These are phyloP conservation scores for Crassisporium funariophilum DNA, from an alignment of 768 basidiomycete species.

Conservation along the genomic window DNA sequence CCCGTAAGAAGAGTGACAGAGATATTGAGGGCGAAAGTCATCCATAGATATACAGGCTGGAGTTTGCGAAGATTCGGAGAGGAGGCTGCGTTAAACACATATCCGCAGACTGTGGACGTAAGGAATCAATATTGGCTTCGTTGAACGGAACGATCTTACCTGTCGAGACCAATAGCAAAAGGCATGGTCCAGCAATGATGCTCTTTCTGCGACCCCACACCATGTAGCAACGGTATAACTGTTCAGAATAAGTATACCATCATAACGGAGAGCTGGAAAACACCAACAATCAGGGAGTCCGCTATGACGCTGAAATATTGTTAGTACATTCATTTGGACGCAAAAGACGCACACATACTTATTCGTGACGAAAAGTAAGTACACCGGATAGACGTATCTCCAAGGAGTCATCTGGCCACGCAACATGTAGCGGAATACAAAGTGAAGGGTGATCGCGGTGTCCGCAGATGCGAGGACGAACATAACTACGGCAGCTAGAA, in stretches of 20 bases:
- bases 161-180: constrained; percentile 16
- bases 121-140: neutral
- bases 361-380: constrained; percentile 17
- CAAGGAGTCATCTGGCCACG: constrained; percentile 7
- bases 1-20: constrained; percentile 23
- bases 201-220: constrained; percentile 18
- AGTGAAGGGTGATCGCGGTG: constrained; percentile 13
- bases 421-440: constrained; percentile 14
- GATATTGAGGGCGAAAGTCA: constrained; percentile 20
- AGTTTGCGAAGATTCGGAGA: constrained; percentile 7
- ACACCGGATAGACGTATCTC: constrained; percentile 8
- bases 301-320: constrained; percentile 22
- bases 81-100: constrained; percentile 14
- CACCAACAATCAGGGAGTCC: constrained; percentile 19
- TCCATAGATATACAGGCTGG: constrained; percentile 20
- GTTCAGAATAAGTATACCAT: constrained; percentile 6
- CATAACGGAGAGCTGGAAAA: neutral
- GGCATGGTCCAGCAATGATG: constrained; percentile 15
- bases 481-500: constrained; percentile 10
- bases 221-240: constrained; percentile 27
- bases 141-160: constrained; percentile 10
- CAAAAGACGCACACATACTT: constrained; percentile 9
- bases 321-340: neutral
- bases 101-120: constrained; percentile 18
- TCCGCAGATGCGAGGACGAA: constrained; percentile 18